Conservation (phyloP, 257 asterid genomes). For the Solanum virginianum region DNA sequence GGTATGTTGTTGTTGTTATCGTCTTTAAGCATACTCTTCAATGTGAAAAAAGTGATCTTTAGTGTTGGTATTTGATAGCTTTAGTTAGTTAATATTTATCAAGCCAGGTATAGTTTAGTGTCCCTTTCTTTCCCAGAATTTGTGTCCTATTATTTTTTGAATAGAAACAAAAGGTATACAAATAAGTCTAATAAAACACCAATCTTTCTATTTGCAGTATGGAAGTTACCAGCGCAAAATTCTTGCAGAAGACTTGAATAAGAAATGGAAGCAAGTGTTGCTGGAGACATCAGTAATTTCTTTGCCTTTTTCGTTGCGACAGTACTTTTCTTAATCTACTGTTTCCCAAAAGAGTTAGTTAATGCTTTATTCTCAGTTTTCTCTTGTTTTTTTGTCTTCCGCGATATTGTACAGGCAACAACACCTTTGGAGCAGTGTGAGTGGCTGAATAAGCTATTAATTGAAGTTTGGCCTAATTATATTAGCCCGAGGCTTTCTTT, state of each 20-base stretch:
- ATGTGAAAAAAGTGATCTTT: neutral
- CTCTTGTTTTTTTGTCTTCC: neutral
- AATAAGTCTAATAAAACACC: neutral
- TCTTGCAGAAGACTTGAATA: constrained; percentile 68
- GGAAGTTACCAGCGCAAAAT: constrained; percentile 58
- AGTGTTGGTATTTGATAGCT: neutral
- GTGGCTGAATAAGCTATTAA: constrained; percentile 85
- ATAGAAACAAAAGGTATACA: neutral
- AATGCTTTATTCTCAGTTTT: neutral
- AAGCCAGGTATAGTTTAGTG: neutral
- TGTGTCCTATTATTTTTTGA: neutral
- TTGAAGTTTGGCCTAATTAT: constrained; percentile 70
- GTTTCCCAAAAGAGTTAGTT: neutral
- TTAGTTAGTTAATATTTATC: neutral
- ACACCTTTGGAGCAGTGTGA: constrained; percentile 97
- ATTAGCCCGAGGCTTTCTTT: constrained; percentile 75
- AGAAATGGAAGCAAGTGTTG: constrained; percentile 80
- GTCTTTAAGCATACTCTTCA: neutral
- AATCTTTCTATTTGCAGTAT: constrained; percentile 34
- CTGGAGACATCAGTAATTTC: constrained; percentile 49
- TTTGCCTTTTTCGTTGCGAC: neutral
- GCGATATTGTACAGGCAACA: constrained; percentile 26
- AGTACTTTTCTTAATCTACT: neutral
- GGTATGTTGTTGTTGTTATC: neutral
- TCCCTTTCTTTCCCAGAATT: neutral